These are phyloP conservation scores for Cutaneotrichosporon dermatis DNA, from an alignment of 1,284 basidiomycete genomes.

Conservation along the genomic window DNA sequence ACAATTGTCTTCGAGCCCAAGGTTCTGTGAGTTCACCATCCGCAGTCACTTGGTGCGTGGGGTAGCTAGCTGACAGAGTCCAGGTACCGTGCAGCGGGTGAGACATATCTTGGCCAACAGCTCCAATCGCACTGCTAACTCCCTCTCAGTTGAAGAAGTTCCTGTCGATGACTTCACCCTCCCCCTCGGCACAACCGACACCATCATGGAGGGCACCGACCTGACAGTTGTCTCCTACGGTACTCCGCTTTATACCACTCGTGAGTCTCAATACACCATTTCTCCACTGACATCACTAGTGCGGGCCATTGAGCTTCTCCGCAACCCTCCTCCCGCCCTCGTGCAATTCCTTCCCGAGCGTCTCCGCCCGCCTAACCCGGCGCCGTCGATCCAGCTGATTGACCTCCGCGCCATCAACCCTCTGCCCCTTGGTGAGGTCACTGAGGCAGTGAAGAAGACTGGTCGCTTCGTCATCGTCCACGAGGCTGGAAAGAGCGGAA, in stretches of 20 bases:
- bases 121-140: constrained; percentile 3
- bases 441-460: constrained; percentile 75
- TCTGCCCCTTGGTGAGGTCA: constrained; percentile 75
- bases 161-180: constrained; percentile 80
- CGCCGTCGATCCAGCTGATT: constrained; percentile 68
- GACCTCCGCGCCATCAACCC: constrained; percentile 86
- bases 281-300: constrained; percentile 19
- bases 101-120: neutral
- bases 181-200: constrained; percentile 73
- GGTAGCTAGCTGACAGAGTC: too few species aligned
- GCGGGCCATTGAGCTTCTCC: constrained; percentile 40
- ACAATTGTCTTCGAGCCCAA: constrained; percentile 95
- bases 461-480: constrained; percentile 84
- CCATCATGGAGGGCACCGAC: constrained; percentile 67
- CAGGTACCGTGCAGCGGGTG: constrained; percentile 38
- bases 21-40: constrained; percentile 31
- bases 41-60: too few species aligned
- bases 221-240: constrained; percentile 87
- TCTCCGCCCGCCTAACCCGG: constrained; percentile 60
- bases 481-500: constrained; percentile 77
- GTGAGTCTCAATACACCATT: constrained; percentile 53
- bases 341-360: constrained; percentile 63
- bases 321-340: constrained; percentile 62
- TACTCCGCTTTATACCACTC: constrained; percentile 81
- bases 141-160: constrained; percentile 72